These are phyloP conservation scores for Chalciporus sp. DNA, from an alignment of 1,284 basidiomycete genomes.

Conservation along the genomic window DNA sequence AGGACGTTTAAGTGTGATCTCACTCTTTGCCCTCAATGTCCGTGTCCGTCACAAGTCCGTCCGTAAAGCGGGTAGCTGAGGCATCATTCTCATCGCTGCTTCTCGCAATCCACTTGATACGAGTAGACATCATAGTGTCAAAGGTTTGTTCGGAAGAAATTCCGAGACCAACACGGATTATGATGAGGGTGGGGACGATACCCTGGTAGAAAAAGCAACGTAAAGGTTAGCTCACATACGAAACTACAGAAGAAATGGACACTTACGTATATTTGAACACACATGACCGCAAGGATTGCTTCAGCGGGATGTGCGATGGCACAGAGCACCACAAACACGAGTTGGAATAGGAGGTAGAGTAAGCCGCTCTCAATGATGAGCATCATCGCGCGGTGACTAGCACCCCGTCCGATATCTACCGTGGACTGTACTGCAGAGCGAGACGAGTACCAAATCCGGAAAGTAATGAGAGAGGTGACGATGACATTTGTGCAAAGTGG, in stretches of 20 bases:
- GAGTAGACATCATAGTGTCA: conserved; percentile 21
- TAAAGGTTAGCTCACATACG: neutral
- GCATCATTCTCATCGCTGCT: conserved; percentile 9
- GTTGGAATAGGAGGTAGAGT: conserved; percentile 42
- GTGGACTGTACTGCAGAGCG: conserved; percentile 8
- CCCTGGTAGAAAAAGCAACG: conserved; percentile 18
- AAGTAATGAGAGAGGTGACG: conserved; percentile 42
- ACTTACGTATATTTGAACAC: conserved; percentile 45
- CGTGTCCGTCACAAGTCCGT: conserved; percentile 10
- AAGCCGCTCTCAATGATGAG: conserved; percentile 45
- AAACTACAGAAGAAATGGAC: neutral
- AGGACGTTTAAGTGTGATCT: neutral
- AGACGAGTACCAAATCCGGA: conserved; percentile 38
- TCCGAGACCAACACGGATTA: conserved; percentile 35
- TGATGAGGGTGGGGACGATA: conserved; percentile 36
- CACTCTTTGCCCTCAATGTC: conserved; percentile 19
- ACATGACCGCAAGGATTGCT: conserved; percentile 37
- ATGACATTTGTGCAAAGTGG: conserved; percentile 43
- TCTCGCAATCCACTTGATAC: conserved; percentile 24
- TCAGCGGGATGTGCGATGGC: conserved; percentile 37
- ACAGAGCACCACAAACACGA: conserved; percentile 43
- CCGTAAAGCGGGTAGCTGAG: conserved; percentile 24
- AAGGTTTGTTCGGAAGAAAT: conserved; percentile 30
- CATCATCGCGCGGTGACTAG: conserved; percentile 26
- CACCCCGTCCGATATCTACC: conserved; percentile 12